Evolutionary conservation across 768 basidiomycete species (phyloP), one percentile per base, ranked within the genome.

Genomic region (Amanita jacksonii): DNA sequence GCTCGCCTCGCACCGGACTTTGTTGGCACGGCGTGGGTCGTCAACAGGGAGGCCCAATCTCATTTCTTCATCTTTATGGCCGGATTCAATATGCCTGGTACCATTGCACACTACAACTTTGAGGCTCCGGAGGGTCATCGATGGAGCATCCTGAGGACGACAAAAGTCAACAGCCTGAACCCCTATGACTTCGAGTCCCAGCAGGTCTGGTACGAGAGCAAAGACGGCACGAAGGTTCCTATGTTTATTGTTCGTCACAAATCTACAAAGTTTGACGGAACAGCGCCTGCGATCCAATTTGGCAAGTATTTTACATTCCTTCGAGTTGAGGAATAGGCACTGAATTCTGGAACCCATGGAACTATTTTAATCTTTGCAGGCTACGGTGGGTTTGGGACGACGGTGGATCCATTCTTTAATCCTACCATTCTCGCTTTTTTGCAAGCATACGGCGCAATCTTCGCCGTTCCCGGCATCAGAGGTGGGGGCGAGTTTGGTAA

Each of bases 221-320:
- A 81, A 58, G 88, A 89, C 54, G 84, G 84, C 1, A 87, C 85
- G 5, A 72, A 69, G 44, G 67, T 90, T 23, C 88, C 87, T 1
- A 88, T 90, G 87, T 90, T 88, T 54, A 71, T 91, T 49, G 81
- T 88, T 16, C 73, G 77, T 37, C 85, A 84, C 55, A 80, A 81
- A 57, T 72, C 68, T 24, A 85, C 81, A 3, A 63, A 70, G 46
- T 67, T 75, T 30, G 82, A 89, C 48, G 85, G 86, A 13, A 81
- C 78, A 0, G 84, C 85, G 0, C 75, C 87, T 13, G 81, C 74
- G 0, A 64, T 87, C 22, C 84, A 87, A 57, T 89, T 85, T 45
- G 85, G 84, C 79, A 45, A 53, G 63, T 37, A 10, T 13, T 7
- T 27, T 41, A 9, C n/a, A n/a, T n/a, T n/a, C n/a, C n/a, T n/a